A percentile compares a stretch with the other conserved stretches of the same genome.
Conservation (phyloP, 129 eudicot species). For the Chrysanthemum seticuspe region DNA sequence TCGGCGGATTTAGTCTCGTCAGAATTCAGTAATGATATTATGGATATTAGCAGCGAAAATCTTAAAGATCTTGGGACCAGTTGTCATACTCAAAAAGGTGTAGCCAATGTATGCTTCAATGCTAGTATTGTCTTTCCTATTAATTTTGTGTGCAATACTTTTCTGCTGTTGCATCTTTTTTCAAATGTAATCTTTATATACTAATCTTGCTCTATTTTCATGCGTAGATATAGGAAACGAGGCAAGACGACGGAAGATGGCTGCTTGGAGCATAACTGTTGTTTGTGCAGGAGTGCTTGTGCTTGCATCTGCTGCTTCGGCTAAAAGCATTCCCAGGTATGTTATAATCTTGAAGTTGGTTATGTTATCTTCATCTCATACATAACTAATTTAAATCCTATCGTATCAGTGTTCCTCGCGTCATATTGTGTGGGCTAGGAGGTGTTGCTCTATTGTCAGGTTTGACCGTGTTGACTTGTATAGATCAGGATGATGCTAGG, state of each 20-base stretch:
- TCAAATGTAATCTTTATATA: not conserved
- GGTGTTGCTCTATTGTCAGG: constrained; percentile 39
- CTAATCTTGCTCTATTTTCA: not conserved
- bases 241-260: constrained; percentile 40
- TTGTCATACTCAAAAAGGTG: constrained; percentile 41
- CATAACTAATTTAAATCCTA: no score
- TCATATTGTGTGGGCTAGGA: constrained; percentile 45
- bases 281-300: constrained; percentile 47
- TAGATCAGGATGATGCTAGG: constrained; percentile 48
- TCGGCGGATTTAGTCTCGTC: constrained; percentile 26
- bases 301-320: constrained; percentile 9
- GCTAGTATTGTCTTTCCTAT: not conserved
- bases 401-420: constrained; percentile 42
- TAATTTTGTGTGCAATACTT: no score
- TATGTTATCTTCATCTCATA: no score
- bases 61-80: constrained; percentile 23
- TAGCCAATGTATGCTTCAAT: constrained; percentile 39
- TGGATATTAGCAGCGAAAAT: constrained; percentile 2
- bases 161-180: no score
- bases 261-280: constrained; percentile 43
- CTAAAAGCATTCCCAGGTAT: no score
- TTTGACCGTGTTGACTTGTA: constrained; percentile 41
- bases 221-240: constrained; percentile 31
- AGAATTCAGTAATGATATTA: constrained; percentile 21
- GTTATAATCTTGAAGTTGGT: no score